These are phyloP conservation scores for Hamigera avellanea DNA, from an alignment of 495 filamentous ascomycete genomes.

Conservation along the genomic window DNA sequence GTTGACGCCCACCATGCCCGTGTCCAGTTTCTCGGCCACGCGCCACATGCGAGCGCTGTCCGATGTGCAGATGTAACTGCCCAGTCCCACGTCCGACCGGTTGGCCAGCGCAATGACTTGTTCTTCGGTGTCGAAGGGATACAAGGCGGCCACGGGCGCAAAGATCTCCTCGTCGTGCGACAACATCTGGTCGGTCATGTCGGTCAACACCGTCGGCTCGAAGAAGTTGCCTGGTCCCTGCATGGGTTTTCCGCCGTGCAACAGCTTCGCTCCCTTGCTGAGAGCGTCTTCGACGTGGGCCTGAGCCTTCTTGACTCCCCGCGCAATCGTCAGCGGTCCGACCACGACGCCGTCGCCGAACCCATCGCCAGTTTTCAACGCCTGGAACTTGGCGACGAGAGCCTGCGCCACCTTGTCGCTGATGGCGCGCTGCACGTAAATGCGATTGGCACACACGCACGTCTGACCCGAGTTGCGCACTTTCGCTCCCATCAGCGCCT, in stretches of 20 bases:
- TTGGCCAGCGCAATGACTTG: constrained; percentile 66
- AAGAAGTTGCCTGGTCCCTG: constrained; percentile 40
- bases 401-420: constrained; percentile 18
- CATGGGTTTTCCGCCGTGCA: constrained; percentile 27
- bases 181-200: constrained; percentile 60
- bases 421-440: constrained; percentile 25
- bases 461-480: constrained; percentile 34
- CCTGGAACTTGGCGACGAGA: background rate
- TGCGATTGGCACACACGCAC: constrained; percentile 34
- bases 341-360: background rate
- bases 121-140: constrained; percentile 58
- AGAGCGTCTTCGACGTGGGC: background rate
- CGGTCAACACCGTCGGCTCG: constrained; percentile 61
- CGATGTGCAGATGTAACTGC: constrained; percentile 61
- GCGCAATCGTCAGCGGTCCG: background rate
- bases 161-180: constrained; percentile 65
- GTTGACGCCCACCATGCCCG: constrained; percentile 21
- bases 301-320: background rate
- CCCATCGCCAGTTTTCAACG: no score
- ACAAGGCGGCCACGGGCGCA: constrained; percentile 61
- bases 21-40: constrained; percentile 57
- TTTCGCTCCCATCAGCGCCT: constrained; percentile 30
- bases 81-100: constrained; percentile 55
- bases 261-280: constrained; percentile 3
- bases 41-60: constrained; percentile 50